These are phyloP conservation scores for Wickerhamomyces sp. DNA, from an alignment of 1,139 yeast genomes.

Conservation along the genomic window DNA sequence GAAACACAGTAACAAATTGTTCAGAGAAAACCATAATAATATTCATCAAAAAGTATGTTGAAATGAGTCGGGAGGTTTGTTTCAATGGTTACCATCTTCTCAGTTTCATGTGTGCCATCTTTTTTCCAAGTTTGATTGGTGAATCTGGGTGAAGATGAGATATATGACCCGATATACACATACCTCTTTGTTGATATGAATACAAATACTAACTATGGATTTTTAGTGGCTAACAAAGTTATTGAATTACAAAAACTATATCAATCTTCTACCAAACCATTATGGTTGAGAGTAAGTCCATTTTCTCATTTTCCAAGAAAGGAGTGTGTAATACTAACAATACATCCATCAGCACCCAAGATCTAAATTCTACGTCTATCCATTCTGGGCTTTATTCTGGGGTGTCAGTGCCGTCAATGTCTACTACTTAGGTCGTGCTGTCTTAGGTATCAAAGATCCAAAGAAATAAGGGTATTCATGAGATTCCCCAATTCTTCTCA, in stretches of 20 bases:
- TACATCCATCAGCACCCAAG: slow-evolving; percentile 41
- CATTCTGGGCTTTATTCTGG: slow-evolving; percentile 84
- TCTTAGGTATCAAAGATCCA: slow-evolving; percentile 57
- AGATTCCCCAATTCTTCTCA: background rate
- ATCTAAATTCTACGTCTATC: slow-evolving; percentile 78
- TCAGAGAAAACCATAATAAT: background rate
- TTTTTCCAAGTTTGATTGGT: too few relatives aligned
- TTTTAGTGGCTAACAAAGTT: slow-evolving; percentile 51
- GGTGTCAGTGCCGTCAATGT: slow-evolving; percentile 67
- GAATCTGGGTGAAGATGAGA: too few relatives aligned
- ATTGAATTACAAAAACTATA: slow-evolving; percentile 71
- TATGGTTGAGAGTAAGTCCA: slow-evolving; percentile 54
- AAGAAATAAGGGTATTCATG: slow-evolving; percentile 8
- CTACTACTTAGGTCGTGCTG: slow-evolving; percentile 76
- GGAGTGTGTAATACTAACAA: too few relatives aligned
- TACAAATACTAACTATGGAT: slow-evolving; percentile 8
- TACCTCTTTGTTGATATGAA: too few relatives aligned
- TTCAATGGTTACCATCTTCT: too few relatives aligned
- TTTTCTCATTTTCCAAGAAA: slow-evolving; percentile 7
- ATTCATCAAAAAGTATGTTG: background rate
- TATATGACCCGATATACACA: too few relatives aligned
- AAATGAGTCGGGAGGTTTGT: background rate
- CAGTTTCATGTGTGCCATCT: too few relatives aligned
- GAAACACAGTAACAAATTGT: background rate
- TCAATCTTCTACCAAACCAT: slow-evolving; percentile 66